Percentiles rank a stretch among this genome's conserved stretches.
phyloP scores from a whole-genome alignment of 805 yeast species.

The Candida germanica region DNA sequence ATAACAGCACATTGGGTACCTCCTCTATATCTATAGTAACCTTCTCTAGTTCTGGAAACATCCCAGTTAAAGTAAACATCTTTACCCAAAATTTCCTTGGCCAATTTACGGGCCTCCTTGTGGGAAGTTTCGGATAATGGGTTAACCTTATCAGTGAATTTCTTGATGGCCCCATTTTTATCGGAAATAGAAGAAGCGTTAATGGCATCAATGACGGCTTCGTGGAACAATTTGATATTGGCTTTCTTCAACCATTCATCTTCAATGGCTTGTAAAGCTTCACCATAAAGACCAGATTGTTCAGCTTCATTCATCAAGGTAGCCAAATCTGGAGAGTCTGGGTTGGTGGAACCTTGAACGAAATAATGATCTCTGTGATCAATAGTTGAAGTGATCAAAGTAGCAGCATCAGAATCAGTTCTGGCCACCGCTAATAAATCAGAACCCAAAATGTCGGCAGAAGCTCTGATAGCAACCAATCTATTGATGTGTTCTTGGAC shows the following conservation, averaged over 20 bases:
- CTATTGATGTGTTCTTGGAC: constrained; percentile 97
- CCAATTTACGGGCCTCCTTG: constrained; percentile 75
- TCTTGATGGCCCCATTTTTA: constrained; percentile 58
- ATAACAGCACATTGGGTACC: constrained; percentile 97
- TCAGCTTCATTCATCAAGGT: constrained; percentile 83
- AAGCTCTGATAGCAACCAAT: constrained; percentile 87
- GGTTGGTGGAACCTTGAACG: constrained; percentile 87
- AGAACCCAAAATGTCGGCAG: constrained; percentile 90
- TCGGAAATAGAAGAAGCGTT: constrained; percentile 55
- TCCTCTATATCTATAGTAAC: constrained; percentile 92
- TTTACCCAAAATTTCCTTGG: constrained; percentile 71
- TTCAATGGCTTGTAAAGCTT: constrained; percentile 68
- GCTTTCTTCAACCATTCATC: constrained; percentile 79
- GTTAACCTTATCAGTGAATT: constrained; percentile 65
- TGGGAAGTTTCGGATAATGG: constrained; percentile 76
- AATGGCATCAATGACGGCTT: constrained; percentile 86
- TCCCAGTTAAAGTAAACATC: constrained; percentile 94
- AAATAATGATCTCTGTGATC: constrained; percentile 94
- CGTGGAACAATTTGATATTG: constrained; percentile 82
- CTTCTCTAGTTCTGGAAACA: constrained; percentile 90
- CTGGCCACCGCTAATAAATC: constrained; percentile 88
- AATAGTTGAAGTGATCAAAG: constrained; percentile 88
- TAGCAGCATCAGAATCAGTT: constrained; percentile 97
- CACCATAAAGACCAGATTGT: constrained; percentile 66
- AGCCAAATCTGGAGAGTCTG: constrained; percentile 68